Evolutionary conservation across 192 early-diverging fungal species (phyloP), one percentile per base, ranked within the genome.

Genomic region (Phycomyces nitens): DNA sequence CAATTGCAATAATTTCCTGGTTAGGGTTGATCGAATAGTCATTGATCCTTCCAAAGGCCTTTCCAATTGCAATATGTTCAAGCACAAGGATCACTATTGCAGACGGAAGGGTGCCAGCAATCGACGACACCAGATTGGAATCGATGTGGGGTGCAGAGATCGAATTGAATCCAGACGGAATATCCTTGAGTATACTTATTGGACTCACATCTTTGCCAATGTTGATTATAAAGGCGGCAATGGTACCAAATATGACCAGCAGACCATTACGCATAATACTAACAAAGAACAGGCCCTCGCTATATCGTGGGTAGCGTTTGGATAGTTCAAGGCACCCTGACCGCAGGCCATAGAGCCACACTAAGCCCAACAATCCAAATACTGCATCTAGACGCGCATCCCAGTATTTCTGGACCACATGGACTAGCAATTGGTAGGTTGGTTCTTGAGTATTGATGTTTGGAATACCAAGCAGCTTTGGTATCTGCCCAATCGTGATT

Each of bases 1-100:
- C 95, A 22, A 97, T 81, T 5, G 95, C 91, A 62, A 96, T 83
- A 21, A 94, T 70, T 74, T 98, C 95, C 80, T 98, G 94, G 77
- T 90, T 92, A 58, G 89, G 73, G 56, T 75, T 75, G 20, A 84
- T 71, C 40, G 76, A 83, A 78, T 97, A 97, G 53, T 91, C 86
- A 78, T 92, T 90, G 56, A 87, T 71, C 50, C 92, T 82, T 24
- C 90, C 95, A 81, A 93, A 95, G 5, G 88, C 87, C 79, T 95
- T 94, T 62, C 84, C 80, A 63, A 97, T 90, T 22, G 93, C 92
- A 72, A 95, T 87, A 65, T 95, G 94, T 74, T 97, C 95, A 50
- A 97, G 75, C 34, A 97, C 80, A 38, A 87, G 72, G 51, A 95
- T 86, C 6, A 97, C 73, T 24, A 88, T 76, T 9, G 88, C 82